phyloP scores from a whole-genome alignment of 2,329 filamentous ascomycete species.

The Pseudopyricularia cyperi region DNA sequence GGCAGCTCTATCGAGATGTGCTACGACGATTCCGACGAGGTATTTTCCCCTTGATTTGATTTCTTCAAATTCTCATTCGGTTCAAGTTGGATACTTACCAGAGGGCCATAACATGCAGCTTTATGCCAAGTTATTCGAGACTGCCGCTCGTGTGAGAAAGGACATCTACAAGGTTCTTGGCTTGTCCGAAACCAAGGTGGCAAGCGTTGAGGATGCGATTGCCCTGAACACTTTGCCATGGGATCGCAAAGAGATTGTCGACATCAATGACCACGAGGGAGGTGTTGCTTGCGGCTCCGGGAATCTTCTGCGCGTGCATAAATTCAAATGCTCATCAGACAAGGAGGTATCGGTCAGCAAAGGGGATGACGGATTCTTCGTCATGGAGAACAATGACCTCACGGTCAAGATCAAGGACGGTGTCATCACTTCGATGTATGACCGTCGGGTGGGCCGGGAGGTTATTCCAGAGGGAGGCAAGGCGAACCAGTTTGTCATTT shows the following conservation, averaged over 20 bases:
- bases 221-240: constrained; percentile 48
- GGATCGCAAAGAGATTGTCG: constrained; percentile 38
- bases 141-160: constrained; percentile 37
- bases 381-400: constrained; percentile 68
- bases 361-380: constrained; percentile 49
- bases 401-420: constrained; percentile 47
- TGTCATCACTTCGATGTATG: constrained; percentile 54
- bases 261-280: constrained; percentile 19
- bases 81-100: too few relatives aligned
- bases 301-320: constrained; percentile 34
- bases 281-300: constrained; percentile 23
- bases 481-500: constrained; percentile 53
- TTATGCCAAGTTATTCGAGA: constrained; percentile 47
- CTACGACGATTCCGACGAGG: constrained; percentile 52
- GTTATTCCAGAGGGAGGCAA: constrained; percentile 53
- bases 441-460: constrained; percentile 61
- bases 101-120: too few relatives aligned
- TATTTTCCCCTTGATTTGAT: too few relatives aligned
- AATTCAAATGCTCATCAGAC: constrained; percentile 31
- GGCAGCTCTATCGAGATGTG: constrained; percentile 58
- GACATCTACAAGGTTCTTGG: constrained; percentile 42
- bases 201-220: constrained; percentile 26
- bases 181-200: constrained; percentile 21
- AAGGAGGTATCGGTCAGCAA: constrained; percentile 39
- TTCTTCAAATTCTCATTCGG: too few relatives aligned